These are phyloP conservation scores for Physaria fendleri DNA, from an alignment of 345 rosid genomes.

Conservation along the genomic window DNA sequence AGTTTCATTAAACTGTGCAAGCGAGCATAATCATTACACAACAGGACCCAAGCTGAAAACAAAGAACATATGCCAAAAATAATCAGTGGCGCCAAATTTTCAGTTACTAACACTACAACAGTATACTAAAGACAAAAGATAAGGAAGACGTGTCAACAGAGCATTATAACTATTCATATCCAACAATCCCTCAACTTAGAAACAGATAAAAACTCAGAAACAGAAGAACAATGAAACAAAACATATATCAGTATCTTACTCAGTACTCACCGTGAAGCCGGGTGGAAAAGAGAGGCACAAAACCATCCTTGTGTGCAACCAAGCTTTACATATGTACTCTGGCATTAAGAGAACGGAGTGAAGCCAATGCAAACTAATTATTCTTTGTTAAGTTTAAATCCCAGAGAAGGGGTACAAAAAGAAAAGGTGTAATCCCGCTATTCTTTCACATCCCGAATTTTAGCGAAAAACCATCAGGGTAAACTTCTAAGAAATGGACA, in stretches of 20 bases:
- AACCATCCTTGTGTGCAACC: conserved; percentile 94
- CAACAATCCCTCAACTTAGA: background rate
- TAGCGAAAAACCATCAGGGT: no score
- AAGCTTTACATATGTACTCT: conserved; percentile 79
- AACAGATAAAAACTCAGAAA: background rate
- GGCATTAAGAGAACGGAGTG: background rate
- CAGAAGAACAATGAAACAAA: background rate
- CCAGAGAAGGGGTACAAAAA: background rate
- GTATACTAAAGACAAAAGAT: background rate
- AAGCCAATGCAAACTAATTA: conserved; percentile 4
- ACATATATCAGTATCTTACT: background rate
- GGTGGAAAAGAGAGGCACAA: conserved; percentile 57
- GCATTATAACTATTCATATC: background rate
- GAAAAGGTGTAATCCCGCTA: background rate
- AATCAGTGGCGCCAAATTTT: conserved; percentile 5
- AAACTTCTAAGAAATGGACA: no score
- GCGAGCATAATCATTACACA: background rate
- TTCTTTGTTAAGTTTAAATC: background rate
- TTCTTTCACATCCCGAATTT: no score
- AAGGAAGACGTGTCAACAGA: background rate
- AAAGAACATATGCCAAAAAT: background rate
- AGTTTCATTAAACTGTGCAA: background rate
- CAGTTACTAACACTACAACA: background rate
- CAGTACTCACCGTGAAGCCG: conserved; percentile 51
- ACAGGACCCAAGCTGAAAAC: background rate